Conservation (phyloP, 345 rosid species). For the Melaleuca quinquenervia region DNA sequence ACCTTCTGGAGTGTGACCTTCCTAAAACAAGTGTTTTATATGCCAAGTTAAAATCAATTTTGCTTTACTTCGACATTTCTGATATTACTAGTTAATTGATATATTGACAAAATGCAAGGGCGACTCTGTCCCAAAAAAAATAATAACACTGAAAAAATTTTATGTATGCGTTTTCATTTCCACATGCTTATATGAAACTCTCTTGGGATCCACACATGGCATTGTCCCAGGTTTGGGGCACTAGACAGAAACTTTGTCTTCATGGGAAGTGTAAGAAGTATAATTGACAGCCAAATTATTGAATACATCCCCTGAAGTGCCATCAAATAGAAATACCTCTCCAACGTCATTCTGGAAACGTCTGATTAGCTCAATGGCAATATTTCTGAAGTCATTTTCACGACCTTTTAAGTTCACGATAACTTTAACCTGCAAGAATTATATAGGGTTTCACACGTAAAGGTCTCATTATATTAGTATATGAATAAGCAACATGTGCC, state of each 20-base stretch:
- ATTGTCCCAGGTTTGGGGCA: neutral
- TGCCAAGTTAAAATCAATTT: neutral
- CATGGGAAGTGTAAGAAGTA: neutral
- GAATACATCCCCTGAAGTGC: neutral
- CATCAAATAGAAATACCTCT: conserved; percentile 37
- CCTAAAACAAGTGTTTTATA: neutral
- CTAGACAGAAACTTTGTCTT: neutral
- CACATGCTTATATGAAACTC: neutral
- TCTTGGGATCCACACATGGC: neutral
- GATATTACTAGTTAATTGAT: neutral
- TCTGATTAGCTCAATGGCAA: conserved; percentile 72
- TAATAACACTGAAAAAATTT: neutral
- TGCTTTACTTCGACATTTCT: neutral
- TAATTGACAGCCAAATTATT: neutral
- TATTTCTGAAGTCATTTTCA: conserved; percentile 82
- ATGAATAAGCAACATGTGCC: neutral
- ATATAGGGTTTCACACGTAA: neutral
- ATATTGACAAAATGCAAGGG: neutral
- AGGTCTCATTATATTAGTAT: neutral
- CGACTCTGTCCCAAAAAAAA: neutral
- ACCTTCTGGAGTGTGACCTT: neutral
- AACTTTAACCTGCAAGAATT: conserved; percentile 64
- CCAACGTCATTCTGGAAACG: conserved; percentile 85
- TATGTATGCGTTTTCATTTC: neutral
- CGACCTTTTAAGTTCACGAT: conserved; percentile 90